Conservation (phyloP, 805 yeast species). For the Kuraishia piskuri region DNA sequence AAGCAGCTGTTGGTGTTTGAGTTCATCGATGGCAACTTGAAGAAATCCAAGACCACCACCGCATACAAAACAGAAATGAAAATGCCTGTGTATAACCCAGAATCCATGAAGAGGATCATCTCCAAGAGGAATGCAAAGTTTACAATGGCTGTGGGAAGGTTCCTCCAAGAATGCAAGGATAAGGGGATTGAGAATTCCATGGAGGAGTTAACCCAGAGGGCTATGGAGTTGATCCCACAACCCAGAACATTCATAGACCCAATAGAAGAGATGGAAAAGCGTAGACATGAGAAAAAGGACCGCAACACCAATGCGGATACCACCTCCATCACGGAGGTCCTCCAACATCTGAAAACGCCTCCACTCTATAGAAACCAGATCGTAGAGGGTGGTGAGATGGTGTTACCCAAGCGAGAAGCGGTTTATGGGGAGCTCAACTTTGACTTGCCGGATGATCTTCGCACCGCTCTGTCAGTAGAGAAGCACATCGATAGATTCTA, state of each 20-base stretch:
- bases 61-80: slow-evolving; percentile 34
- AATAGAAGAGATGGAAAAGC: slow-evolving; percentile 42
- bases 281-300: background rate
- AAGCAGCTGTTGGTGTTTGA: slow-evolving; percentile 64
- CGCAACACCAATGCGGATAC: slow-evolving; percentile 17
- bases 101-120: slow-evolving; percentile 54
- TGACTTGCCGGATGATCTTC: slow-evolving; percentile 41
- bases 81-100: slow-evolving; percentile 42
- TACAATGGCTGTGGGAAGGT: slow-evolving; percentile 25
- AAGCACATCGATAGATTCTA: slow-evolving; percentile 50
- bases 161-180: slow-evolving; percentile 24
- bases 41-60: slow-evolving; percentile 38
- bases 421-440: slow-evolving; percentile 31
- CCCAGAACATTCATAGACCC: slow-evolving; percentile 50
- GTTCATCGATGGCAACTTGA: slow-evolving; percentile 58
- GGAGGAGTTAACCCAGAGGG: slow-evolving; percentile 25
- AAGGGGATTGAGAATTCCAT: slow-evolving; percentile 30
- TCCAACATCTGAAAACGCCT: slow-evolving; percentile 35
- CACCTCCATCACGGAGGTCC: slow-evolving; percentile 38
- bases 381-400: slow-evolving; percentile 36
- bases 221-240: slow-evolving; percentile 35
- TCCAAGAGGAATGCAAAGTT: slow-evolving; percentile 49
- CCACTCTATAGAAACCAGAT: slow-evolving; percentile 60
- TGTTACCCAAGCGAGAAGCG: slow-evolving; percentile 36
- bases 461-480: slow-evolving; percentile 39